Percentiles rank a stretch among this genome's conserved stretches.
These are phyloP conservation scores for Cryptosporidium xiaoi DNA, from an alignment of 169 alveolate genomes.

Conservation along the genomic window DNA sequence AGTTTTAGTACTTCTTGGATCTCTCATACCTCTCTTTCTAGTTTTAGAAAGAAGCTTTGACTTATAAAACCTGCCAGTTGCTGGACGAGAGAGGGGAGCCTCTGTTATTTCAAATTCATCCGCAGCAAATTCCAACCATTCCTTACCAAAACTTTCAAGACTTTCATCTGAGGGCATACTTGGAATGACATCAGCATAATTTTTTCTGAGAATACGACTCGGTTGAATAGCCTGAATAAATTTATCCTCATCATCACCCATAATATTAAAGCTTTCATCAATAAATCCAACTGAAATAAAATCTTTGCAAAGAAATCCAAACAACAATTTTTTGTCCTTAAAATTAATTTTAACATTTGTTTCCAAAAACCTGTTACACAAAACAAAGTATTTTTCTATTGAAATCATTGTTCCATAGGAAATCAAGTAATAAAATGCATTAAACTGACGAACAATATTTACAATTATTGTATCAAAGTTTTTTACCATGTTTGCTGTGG, in stretches of 20 bases:
- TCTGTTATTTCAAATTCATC: neutral
- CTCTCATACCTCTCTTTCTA: neutral
- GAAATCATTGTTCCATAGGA: neutral
- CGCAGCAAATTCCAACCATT: neutral
- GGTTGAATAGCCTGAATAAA: conserved; percentile 9
- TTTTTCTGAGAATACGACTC: neutral
- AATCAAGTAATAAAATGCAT: neutral
- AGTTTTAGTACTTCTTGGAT: neutral
- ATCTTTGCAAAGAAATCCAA: conserved; percentile 13
- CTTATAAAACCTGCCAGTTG: neutral
- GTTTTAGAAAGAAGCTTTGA: neutral
- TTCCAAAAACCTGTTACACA: neutral
- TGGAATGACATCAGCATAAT: neutral
- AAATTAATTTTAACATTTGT: neutral
- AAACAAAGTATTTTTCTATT: too few species aligned
- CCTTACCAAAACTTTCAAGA: neutral
- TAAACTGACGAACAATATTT: neutral
- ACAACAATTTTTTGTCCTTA: neutral
- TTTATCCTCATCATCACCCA: conserved; percentile 1
- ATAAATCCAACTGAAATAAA: conserved; percentile 30
- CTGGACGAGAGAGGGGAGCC: neutral
- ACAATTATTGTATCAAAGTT: neutral
- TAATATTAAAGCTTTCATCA: conserved; percentile 7
- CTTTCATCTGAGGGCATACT: neutral
- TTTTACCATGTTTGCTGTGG: neutral